Conservation (phyloP, 1,284 basidiomycete species). For the Austroboletus rostrupii region DNA sequence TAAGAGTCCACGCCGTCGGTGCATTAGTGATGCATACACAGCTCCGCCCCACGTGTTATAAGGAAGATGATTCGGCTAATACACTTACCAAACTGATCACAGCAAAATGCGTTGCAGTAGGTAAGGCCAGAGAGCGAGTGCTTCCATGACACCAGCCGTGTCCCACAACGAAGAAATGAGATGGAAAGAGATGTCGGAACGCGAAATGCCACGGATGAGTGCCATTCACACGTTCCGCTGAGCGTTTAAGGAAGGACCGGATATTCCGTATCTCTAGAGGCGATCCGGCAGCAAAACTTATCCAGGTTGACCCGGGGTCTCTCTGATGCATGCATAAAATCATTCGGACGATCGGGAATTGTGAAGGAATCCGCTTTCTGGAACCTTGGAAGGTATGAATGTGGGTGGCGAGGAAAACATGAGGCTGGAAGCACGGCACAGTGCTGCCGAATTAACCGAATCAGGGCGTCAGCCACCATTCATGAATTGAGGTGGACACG, state of each 20-base stretch:
- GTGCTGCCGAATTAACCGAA: constrained; percentile 14
- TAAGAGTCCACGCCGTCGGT: constrained; percentile 9
- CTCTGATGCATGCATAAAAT: constrained; percentile 9
- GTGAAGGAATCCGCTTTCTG: constrained; percentile 21
- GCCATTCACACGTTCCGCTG: background rate
- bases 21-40: constrained; percentile 1
- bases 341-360: constrained; percentile 23
- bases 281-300: background rate
- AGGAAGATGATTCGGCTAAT: constrained; percentile 5
- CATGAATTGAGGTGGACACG: constrained; percentile 13
- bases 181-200: constrained; percentile 1
- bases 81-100: constrained; percentile 1
- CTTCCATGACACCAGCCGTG: background rate
- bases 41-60: constrained; percentile 18
- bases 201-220: background rate
- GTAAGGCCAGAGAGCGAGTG: background rate
- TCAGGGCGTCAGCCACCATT: constrained; percentile 18
- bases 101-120: background rate
- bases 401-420: constrained; percentile 27
- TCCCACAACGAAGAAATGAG: constrained; percentile 1
- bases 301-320: constrained; percentile 20
- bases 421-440: constrained; percentile 27
- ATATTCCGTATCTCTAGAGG: constrained; percentile 1
- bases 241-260: background rate
- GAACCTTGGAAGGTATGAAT: constrained; percentile 20